Evolutionary conservation across 202 grass and related monocot species (phyloP), one percentile per base, ranked within the genome.

Genomic region (Carex arenaria): DNA sequence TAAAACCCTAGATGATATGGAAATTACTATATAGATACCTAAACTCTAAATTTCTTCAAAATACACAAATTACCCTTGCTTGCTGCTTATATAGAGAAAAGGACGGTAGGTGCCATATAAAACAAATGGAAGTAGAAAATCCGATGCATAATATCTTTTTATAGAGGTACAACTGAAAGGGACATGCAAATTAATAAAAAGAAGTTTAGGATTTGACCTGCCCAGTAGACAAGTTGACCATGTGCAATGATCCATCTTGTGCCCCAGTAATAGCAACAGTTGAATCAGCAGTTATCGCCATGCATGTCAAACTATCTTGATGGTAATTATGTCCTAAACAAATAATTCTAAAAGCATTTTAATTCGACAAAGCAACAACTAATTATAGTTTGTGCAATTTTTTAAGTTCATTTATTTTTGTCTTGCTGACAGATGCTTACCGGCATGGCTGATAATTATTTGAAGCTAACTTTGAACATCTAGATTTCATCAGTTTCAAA

Each of bases 301-400:
- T 89, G 79, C 93, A 95, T 80, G 93, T 93, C 79, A 98, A 89
- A 83, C 91, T 91, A 89, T 93, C 91, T 64, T 84, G 85, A 82
- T 95, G 96, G 84, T 95, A 98, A 18, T 85, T 87, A 85, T 95
- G 88, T 8, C 92, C 96, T 95, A 86, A 79, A 20, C 23, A 70
- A 59, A 70, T 63, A 49, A 55, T 20, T 49, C 45, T 80, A n/a
- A 49, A 80, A 64, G 31, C 15, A 18, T 57, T 59, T 32, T 3
- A 70, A 20, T 60, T 20, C 54, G 22, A 40, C n/a, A 23, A 75
- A 23, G 26, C 51, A 55, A 75, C 10, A 78, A 40, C 34, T 38
- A 54, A 40, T 13, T 78, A 45, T 36, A 59, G 53, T 40, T 60
- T 5, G 52, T 36, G 57, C 18, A 18, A 59, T 36, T 36, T 78